Conservation (phyloP, 768 basidiomycete species). For the Suillus lakei region DNA sequence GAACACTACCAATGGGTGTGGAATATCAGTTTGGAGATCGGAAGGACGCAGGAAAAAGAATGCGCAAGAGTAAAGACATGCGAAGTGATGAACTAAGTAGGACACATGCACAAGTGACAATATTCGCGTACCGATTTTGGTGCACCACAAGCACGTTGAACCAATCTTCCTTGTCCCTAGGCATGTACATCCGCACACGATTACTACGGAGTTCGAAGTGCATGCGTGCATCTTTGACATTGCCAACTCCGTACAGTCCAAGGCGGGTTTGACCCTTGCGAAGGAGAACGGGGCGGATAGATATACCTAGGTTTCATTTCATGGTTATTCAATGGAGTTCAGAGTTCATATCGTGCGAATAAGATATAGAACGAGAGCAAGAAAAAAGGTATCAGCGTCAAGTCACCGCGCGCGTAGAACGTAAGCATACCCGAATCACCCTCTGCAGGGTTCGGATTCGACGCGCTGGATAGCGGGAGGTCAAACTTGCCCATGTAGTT, state of each 20-base stretch:
- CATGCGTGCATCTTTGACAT: slow-evolving; percentile 96
- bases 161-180: slow-evolving; percentile 88
- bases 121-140: slow-evolving; percentile 80
- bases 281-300: slow-evolving; percentile 88
- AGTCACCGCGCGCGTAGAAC: background rate
- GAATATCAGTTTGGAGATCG: background rate
- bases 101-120: background rate
- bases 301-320: slow-evolving; percentile 65
- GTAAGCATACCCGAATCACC: background rate
- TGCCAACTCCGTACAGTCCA: slow-evolving; percentile 95
- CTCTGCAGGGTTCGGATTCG: slow-evolving; percentile 23
- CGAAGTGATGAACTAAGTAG: background rate
- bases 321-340: slow-evolving; percentile 41
- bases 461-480: slow-evolving; percentile 70
- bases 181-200: slow-evolving; percentile 96
- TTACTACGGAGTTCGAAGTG: slow-evolving; percentile 95
- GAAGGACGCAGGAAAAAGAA: background rate
- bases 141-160: slow-evolving; percentile 94
- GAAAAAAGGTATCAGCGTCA: background rate
- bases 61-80: background rate
- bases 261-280: slow-evolving; percentile 85
- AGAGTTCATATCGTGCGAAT: background rate
- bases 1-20: slow-evolving; percentile 60
- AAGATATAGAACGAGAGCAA: background rate
- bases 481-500: slow-evolving; percentile 99